These are phyloP conservation scores for Patellaria atrata DNA, from an alignment of 495 filamentous ascomycete genomes.

Conservation along the genomic window DNA sequence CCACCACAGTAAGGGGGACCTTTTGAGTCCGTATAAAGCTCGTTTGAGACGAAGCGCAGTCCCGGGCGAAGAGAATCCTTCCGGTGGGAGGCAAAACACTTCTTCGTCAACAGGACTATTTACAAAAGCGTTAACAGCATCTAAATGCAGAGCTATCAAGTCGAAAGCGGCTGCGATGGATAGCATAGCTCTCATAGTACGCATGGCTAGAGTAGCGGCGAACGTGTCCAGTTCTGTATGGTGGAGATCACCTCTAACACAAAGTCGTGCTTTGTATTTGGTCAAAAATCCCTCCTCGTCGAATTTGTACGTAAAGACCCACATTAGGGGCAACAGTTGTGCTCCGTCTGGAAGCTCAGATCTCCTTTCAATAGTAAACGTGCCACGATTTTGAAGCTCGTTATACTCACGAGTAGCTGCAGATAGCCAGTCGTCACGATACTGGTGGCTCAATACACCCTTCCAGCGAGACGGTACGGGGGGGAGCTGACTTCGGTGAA, in stretches of 20 bases:
- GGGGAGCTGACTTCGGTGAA: conserved; percentile 1
- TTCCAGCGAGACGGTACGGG: not conserved
- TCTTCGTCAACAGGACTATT: not conserved
- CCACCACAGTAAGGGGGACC: conserved; percentile 7
- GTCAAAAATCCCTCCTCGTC: conserved; percentile 7
- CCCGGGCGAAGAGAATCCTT: conserved; percentile 1
- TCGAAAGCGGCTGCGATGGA: conserved; percentile 4
- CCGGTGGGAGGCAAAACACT: conserved; percentile 2
- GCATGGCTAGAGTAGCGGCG: conserved; percentile 6
- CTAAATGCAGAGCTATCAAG: conserved; percentile 3
- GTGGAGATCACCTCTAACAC: conserved; percentile 9
- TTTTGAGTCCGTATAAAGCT: conserved; percentile 11
- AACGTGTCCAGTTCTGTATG: conserved; percentile 2
- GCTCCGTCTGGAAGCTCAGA: not conserved
- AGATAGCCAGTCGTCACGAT: not conserved
- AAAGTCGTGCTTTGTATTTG: conserved; percentile 8
- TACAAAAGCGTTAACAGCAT: conserved; percentile 3
- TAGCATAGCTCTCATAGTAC: conserved; percentile 5
- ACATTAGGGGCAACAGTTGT: conserved; percentile 12
- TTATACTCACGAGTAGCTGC: conserved; percentile 1
- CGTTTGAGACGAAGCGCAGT: not conserved
- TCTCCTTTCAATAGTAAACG: too few relatives aligned
- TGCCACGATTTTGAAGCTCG: too few relatives aligned
- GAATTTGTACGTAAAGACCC: conserved; percentile 14
- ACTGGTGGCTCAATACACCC: conserved; percentile 1